Base-by-base conservation (phyloP, 768 basidiomycete species). In the Gloeostereum incarnatum region DNA sequence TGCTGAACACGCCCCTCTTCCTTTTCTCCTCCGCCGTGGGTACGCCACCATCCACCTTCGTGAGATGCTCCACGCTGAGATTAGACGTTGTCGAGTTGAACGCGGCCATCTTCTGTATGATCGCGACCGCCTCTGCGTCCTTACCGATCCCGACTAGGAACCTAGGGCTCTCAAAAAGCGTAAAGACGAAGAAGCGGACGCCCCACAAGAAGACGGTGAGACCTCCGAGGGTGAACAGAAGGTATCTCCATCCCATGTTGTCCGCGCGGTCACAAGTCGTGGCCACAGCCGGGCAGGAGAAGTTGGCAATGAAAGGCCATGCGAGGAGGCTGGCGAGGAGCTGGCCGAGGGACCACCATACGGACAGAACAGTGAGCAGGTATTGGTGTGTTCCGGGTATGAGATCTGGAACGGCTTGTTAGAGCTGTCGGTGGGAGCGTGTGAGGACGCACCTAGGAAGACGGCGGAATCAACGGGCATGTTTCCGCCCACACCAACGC, bases 241-340 rank as follows among this genome's bases (percentile, higher is more conserved):
- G 62, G 48, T 78, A 78, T 21, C 78, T 60, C 77, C 78, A 79
- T 18, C 78, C 76, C 75, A 73, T 77, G 45, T 78, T 79, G 14
- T 69, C 45, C 2, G 61, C 51, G 34, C 57, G 62, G 25, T 59
- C 41, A 42, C 72, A 72, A 3, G 56, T 46, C 5, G 37, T 41
- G 0, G 55, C 14, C 3, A 52, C 45, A 0, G 61, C 39, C 3
- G 48, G 39, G 43, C 77, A 78, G 4, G 76, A 72, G 42, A 68
- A 68, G 44, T 73, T 69, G 11, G 69, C 59, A 10, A 78, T 71
- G 18, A 79, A 49, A 1, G 76, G 73, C 75, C 76, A 78, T 1
- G 75, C n/a, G n/a, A n/a, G n/a, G n/a, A 78, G 51, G 41, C 65
- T 65, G 8, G 60, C 66, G 16, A 75, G 39, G 4, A 78, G 59